Conservation (phyloP, 2,329 filamentous ascomycete species). For the Lasiodiplodia sp. region DNA sequence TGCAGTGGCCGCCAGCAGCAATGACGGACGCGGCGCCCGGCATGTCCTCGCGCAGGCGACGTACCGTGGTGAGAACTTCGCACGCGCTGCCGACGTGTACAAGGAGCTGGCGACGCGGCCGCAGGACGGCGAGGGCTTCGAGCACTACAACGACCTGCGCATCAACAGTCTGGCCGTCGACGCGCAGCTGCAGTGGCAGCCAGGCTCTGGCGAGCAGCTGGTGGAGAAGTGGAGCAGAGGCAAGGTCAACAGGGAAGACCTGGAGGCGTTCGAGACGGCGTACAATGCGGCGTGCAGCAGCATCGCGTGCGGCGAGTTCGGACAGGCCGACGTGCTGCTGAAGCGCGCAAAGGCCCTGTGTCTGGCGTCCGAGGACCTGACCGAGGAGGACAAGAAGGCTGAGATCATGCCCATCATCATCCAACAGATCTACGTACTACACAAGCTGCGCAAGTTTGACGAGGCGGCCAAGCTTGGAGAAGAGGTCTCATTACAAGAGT, state of each 20-base stretch:
- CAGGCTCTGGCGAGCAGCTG: constrained; percentile 57
- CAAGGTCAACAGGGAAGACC: constrained; percentile 63
- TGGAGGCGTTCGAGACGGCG: constrained; percentile 80
- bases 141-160: constrained; percentile 75
- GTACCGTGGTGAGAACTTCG: constrained; percentile 73
- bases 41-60: constrained; percentile 70
- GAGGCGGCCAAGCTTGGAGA: constrained; percentile 71
- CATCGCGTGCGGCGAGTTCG: constrained; percentile 73
- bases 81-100: constrained; percentile 70
- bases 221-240: constrained; percentile 54
- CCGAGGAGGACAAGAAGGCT: constrained; percentile 74
- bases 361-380: constrained; percentile 74
- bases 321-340: constrained; percentile 69
- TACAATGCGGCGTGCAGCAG: constrained; percentile 80
- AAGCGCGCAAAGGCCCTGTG: constrained; percentile 75
- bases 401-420: constrained; percentile 79
- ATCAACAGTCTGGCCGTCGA: constrained; percentile 78
- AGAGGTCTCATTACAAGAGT: constrained; percentile 69
- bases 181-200: constrained; percentile 75
- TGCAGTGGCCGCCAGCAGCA: constrained; percentile 37
- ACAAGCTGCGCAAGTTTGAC: constrained; percentile 68
- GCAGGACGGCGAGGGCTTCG: constrained; percentile 51
- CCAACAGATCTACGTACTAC: constrained; percentile 77
- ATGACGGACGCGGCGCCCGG: constrained; percentile 57
- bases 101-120: constrained; percentile 59